Conservation (phyloP, 768 basidiomycete genomes). For the Suillus subluteus region DNA sequence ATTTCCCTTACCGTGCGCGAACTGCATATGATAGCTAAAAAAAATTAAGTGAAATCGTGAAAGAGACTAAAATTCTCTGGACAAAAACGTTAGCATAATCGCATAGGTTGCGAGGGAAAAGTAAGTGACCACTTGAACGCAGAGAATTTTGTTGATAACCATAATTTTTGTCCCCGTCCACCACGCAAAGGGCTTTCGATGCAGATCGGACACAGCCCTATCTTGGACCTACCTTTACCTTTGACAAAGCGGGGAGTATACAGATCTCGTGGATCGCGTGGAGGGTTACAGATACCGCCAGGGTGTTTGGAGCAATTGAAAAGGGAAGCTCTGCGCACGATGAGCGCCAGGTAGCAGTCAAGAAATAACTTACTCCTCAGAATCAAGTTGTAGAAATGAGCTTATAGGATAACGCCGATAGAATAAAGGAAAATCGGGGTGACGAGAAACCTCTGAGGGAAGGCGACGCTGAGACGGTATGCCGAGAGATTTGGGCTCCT, state of each 20-base stretch:
- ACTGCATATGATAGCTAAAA: slow-evolving; percentile 81
- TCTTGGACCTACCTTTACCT: slow-evolving; percentile 68
- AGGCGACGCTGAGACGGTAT: slow-evolving; percentile 47
- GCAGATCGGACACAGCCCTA: slow-evolving; percentile 81
- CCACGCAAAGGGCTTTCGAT: slow-evolving; percentile 61
- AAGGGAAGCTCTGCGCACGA: slow-evolving; percentile 21
- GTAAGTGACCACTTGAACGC: slow-evolving; percentile 72
- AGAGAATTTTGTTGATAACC: slow-evolving; percentile 81
- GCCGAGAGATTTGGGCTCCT: neutral
- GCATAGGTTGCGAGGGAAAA: slow-evolving; percentile 7
- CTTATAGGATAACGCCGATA: slow-evolving; percentile 75
- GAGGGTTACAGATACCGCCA: slow-evolving; percentile 59
- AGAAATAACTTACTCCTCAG: slow-evolving; percentile 40
- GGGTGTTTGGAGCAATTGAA: slow-evolving; percentile 26
- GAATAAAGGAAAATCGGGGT: slow-evolving; percentile 57
- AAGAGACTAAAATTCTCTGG: neutral
- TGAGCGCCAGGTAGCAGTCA: slow-evolving; percentile 4
- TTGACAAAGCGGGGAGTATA: slow-evolving; percentile 81
- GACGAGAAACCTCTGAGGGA: slow-evolving; percentile 49
- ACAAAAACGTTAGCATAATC: neutral
- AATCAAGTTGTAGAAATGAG: slow-evolving; percentile 49
- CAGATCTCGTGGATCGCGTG: slow-evolving; percentile 63
- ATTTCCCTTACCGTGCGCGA: slow-evolving; percentile 61
- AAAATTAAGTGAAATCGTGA: slow-evolving; percentile 12
- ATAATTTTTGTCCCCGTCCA: slow-evolving; percentile 63